Conservation (phyloP, 2,329 filamentous ascomycete genomes). For the Arthrobotrys sinensis region DNA sequence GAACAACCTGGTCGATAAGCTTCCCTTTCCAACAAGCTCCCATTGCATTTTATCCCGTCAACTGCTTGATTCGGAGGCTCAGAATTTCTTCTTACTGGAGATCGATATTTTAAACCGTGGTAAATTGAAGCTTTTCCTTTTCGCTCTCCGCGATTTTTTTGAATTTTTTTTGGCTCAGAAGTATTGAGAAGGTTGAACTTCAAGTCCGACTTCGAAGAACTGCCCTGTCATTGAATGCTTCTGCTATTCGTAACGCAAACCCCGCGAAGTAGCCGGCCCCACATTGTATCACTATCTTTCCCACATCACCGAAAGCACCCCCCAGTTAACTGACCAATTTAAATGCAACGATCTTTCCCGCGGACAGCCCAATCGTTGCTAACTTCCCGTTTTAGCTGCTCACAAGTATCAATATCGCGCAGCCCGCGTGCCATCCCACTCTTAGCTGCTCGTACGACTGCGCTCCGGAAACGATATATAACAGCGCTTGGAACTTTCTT, state of each 20-base stretch:
- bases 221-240: too few species aligned
- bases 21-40: constrained; percentile 33
- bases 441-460: constrained; percentile 47
- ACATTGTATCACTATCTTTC: not conserved
- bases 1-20: constrained; percentile 25
- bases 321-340: not conserved
- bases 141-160: not conserved
- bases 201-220: not conserved
- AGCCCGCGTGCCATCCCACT: constrained; percentile 17
- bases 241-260: too few species aligned
- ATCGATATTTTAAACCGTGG: not conserved
- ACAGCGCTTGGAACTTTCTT: constrained; percentile 26
- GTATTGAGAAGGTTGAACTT: not conserved
- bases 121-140: constrained; percentile 2
- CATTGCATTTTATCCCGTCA: not conserved
- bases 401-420: constrained; percentile 49
- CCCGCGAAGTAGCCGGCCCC: not conserved
- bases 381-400: constrained; percentile 55
- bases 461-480: constrained; percentile 48
- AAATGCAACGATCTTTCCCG: constrained; percentile 36
- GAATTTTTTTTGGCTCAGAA: not conserved
- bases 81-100: not conserved
- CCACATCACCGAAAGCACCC: not conserved
- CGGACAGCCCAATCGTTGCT: constrained; percentile 30
- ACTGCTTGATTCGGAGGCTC: constrained; percentile 53